These are phyloP conservation scores for Pythium sp. DNA, from an alignment of 352 stramenopile species.

Conservation along the genomic window DNA sequence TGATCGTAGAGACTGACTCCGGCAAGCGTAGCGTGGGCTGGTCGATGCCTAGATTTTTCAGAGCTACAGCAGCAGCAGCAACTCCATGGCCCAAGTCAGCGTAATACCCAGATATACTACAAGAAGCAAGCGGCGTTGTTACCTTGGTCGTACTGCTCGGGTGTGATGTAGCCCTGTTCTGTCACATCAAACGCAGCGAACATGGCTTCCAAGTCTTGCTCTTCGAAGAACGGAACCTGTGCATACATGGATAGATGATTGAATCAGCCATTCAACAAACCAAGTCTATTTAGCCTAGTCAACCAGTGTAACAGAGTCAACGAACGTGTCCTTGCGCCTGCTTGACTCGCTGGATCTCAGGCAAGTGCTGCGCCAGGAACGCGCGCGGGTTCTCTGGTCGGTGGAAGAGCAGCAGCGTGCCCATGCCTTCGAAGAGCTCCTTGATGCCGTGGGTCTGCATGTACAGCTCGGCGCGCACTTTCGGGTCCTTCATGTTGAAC, in stretches of 20 bases:
- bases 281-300: too few relatives aligned
- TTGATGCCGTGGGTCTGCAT: slow-evolving; percentile 65
- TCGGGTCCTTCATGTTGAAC: slow-evolving; percentile 59
- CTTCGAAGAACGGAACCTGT: slow-evolving; percentile 69
- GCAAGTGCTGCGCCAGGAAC: slow-evolving; percentile 60
- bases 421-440: slow-evolving; percentile 61
- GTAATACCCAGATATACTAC: background rate
- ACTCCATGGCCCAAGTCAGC: background rate
- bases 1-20: slow-evolving; percentile 59
- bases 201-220: slow-evolving; percentile 70
- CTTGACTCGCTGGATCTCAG: slow-evolving; percentile 54
- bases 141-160: slow-evolving; percentile 69
- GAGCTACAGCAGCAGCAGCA: slow-evolving; percentile 24
- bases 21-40: slow-evolving; percentile 57
- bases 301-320: background rate
- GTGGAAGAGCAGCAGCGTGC: slow-evolving; percentile 64
- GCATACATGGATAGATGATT: too few relatives aligned
- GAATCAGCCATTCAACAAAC: too few relatives aligned
- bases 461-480: slow-evolving; percentile 60
- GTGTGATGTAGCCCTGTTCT: slow-evolving; percentile 59
- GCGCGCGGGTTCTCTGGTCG: slow-evolving; percentile 53
- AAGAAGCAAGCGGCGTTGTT: background rate
- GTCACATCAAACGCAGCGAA: slow-evolving; percentile 75
- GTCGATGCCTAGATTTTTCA: slow-evolving; percentile 64
- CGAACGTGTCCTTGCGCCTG: slow-evolving; percentile 51